phyloP scores from a whole-genome alignment of 345 rosid species.

The Salix exigua region DNA sequence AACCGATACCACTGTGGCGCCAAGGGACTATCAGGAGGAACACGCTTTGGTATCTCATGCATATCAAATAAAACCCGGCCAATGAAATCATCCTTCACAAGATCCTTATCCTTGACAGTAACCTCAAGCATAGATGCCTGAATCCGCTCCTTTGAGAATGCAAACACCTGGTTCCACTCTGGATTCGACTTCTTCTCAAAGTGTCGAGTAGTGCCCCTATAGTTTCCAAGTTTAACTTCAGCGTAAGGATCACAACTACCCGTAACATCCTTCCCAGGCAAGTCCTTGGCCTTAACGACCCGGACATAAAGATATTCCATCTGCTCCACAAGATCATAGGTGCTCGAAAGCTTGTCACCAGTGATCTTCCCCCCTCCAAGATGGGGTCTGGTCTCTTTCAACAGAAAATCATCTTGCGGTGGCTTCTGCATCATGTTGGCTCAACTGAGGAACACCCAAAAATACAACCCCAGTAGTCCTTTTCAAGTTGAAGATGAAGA shows the following conservation, averaged over 20 bases:
- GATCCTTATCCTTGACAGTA: slow-evolving; percentile 71
- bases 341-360: slow-evolving; percentile 68
- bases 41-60: slow-evolving; percentile 66
- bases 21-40: slow-evolving; percentile 89
- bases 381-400: slow-evolving; percentile 83
- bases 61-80: slow-evolving; percentile 59
- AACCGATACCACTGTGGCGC: slow-evolving; percentile 95
- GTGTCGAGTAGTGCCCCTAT: slow-evolving; percentile 73
- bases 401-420: slow-evolving; percentile 57
- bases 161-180: slow-evolving; percentile 84
- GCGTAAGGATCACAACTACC: slow-evolving; percentile 94
- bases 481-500: slow-evolving; percentile 6
- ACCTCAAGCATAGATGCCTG: slow-evolving; percentile 79
- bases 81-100: slow-evolving; percentile 74
- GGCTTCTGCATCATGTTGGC: slow-evolving; percentile 64
- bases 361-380: slow-evolving; percentile 70
- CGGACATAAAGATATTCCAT: slow-evolving; percentile 82
- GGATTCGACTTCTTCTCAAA: slow-evolving; percentile 84
- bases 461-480: background rate
- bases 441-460: slow-evolving; percentile 16
- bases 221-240: slow-evolving; percentile 92
- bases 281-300: slow-evolving; percentile 88
- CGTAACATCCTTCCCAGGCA: slow-evolving; percentile 76
- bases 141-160: slow-evolving; percentile 77
- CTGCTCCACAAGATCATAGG: slow-evolving; percentile 89